Percentiles rank a stretch among this genome's conserved stretches.
phyloP scores from a whole-genome alignment of 768 basidiomycete species.

The Phanerochaete carnosa region DNA sequence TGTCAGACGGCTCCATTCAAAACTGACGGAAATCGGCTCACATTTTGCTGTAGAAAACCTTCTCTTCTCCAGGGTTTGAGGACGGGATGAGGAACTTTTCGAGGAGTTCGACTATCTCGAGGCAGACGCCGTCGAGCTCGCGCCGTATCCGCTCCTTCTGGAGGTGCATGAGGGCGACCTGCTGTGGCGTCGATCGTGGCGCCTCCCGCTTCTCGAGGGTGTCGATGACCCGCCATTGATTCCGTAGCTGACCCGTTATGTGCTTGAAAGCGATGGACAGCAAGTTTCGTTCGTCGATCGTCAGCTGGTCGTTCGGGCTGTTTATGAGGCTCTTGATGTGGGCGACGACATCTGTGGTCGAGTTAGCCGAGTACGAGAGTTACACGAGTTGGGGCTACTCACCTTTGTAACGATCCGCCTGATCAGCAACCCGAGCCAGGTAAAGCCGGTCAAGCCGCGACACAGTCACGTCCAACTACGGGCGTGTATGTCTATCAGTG shows the following conservation, averaged over 20 bases:
- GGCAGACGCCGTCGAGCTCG: slow-evolving; percentile 74
- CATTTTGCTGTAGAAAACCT: slow-evolving; percentile 91
- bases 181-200: slow-evolving; percentile 46
- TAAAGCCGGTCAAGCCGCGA: slow-evolving; percentile 39
- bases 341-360: slow-evolving; percentile 60
- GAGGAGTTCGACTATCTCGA: slow-evolving; percentile 72
- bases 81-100: slow-evolving; percentile 54
- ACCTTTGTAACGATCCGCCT: slow-evolving; percentile 91
- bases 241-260: slow-evolving; percentile 76
- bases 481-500: not conserved
- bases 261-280: slow-evolving; percentile 92
- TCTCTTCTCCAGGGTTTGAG: slow-evolving; percentile 75
- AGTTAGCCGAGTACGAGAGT: not conserved
- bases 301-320: slow-evolving; percentile 63
- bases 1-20: not conserved
- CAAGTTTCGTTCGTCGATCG: slow-evolving; percentile 84
- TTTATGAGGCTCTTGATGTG: slow-evolving; percentile 77
- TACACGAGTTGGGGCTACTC: slow-evolving; percentile 9
- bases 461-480: slow-evolving; percentile 15
- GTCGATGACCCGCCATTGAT: slow-evolving; percentile 82
- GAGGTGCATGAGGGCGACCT: slow-evolving; percentile 63
- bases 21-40: slow-evolving; percentile 29
- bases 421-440: slow-evolving; percentile 81
- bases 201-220: slow-evolving; percentile 69
- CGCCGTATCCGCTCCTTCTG: slow-evolving; percentile 75